Evolutionary conservation across 768 basidiomycete genomes (phyloP), one percentile per base, ranked within the genome.

Genomic region (Boletus rubescentipes): DNA sequence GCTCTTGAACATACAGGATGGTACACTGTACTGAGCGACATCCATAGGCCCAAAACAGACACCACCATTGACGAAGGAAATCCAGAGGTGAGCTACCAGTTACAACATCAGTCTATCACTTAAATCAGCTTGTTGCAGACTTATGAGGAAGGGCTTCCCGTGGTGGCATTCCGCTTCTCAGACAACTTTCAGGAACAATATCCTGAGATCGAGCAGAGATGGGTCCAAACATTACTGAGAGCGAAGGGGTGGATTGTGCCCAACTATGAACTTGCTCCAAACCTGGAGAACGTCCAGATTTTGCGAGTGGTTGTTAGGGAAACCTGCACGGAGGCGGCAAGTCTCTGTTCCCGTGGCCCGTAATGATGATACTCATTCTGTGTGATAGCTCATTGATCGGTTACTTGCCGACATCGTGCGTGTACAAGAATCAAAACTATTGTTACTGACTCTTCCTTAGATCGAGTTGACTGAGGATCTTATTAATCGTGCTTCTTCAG

Each of bases 371-470:
- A 60, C 23, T 73, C 63, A 59, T 61, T 62, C 10, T 26, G 30
- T 23, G 38, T 11, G 46, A 71, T 37, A 86, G 80, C 75, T 87
- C 47, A 58, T 86, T 40, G 84, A 87, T 57, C 78, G 82, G 50
- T 77, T 93, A 21, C 70, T 93, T 20, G 70, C 71, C 3, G 91
- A 93, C 55, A 73, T 93, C 42, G 85, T 89, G 61, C 69, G 85
- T 73, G n/a, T 10, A 20, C 47, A 12, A 7, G 21, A 9, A 23
- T 8, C 42, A 49, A 43, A 42, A 14, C 32, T 34, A 43, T 23
- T 36, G 40, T 45, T 14, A 42, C 50, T 56, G 34, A 67, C 32
- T 26, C 8, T 18, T 2, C 53, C 23, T 41, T 57, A 89, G 80
- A 72, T 91, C 29, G 82, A 86, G 62, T 69, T 89, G 29, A 87